A percentile compares a stretch with the other conserved stretches of the same genome.
These are phyloP conservation scores for Falciphora oryzae DNA, from an alignment of 2,329 filamentous ascomycete genomes.

Conservation along the genomic window DNA sequence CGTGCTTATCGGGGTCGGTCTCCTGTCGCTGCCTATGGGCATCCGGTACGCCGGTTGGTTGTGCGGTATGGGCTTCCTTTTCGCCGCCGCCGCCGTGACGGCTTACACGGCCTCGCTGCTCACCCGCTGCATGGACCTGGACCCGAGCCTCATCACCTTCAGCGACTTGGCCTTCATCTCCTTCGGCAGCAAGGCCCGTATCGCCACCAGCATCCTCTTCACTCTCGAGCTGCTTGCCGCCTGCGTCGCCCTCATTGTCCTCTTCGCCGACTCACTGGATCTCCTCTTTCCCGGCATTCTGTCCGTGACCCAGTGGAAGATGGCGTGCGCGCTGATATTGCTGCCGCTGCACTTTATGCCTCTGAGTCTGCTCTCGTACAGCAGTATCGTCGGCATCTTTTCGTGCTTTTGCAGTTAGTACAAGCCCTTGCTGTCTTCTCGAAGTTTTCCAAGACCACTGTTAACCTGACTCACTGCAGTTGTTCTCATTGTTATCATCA, in stretches of 20 bases:
- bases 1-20: slow-evolving; percentile 81
- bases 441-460: neutral
- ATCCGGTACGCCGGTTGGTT: slow-evolving; percentile 87
- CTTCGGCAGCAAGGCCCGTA: slow-evolving; percentile 74
- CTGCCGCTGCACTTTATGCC: slow-evolving; percentile 82
- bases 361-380: slow-evolving; percentile 77
- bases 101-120: slow-evolving; percentile 81
- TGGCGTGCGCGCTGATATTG: slow-evolving; percentile 72
- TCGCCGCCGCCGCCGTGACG: slow-evolving; percentile 69
- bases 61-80: slow-evolving; percentile 68
- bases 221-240: slow-evolving; percentile 81
- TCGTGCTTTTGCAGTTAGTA: slow-evolving; percentile 79
- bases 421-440: neutral
- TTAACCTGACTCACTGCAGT: slow-evolving; percentile 42
- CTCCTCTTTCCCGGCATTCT: slow-evolving; percentile 66
- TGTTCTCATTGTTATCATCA: slow-evolving; percentile 73
- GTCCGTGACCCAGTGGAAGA: slow-evolving; percentile 71
- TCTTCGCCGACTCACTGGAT: slow-evolving; percentile 88
- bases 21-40: slow-evolving; percentile 83
- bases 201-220: slow-evolving; percentile 81
- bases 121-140: slow-evolving; percentile 82
- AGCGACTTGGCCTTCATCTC: slow-evolving; percentile 89
- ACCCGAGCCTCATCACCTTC: slow-evolving; percentile 83
- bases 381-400: slow-evolving; percentile 87
- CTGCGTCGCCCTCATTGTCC: slow-evolving; percentile 80